Base-by-base conservation (phyloP, 257 asterid species). In the Solanum pimpinellifolium region DNA sequence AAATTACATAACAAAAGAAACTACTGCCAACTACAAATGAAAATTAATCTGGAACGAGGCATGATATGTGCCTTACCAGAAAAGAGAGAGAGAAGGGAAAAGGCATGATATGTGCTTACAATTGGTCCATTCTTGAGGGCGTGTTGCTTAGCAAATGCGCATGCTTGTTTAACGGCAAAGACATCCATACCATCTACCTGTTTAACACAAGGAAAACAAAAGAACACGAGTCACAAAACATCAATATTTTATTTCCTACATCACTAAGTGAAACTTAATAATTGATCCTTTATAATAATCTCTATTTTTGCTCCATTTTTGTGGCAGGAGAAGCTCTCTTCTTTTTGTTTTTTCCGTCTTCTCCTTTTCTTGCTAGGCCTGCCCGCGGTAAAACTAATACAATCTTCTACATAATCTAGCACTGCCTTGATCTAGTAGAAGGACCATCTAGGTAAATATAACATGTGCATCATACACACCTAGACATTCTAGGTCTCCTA, bases 131-230 rank as follows among this genome's bases (percentile, higher is more conserved):
- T 95, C 94, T 95, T 95, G 86, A 97, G 87, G 87, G 89, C 99
- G 44, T 97, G 93, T 90, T 97, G 97, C 96, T 97, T 97, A 23
- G 99, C 99, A 86, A 97, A 97, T 92, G 91, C 92, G 94, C 98
- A 95, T 18, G 99, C 99, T 90, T 95, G 98, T 92, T 97, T 97
- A 76, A 97, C 99, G 81, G 99, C 99, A 90, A 95, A 90, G 87
- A 84, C 99, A 92, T 95, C 99, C 99, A 97, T 97, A 70, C 99
- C 99, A 93, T 97, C 99, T 86, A 97, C 98, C 99, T 97, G 92
- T 88, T 85, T 86, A 84, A 70, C 11, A 49, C 31, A 18, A 18
- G 20, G 20, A 52, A 25, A 77, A 14, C 35, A 49, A 81, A 29
- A 18, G 6, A 18, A 1, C 42, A 80, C 85, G 18, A 47, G 85